phyloP scores from a whole-genome alignment of 2,329 filamentous ascomycete genomes.

The Venturia carpophila region DNA sequence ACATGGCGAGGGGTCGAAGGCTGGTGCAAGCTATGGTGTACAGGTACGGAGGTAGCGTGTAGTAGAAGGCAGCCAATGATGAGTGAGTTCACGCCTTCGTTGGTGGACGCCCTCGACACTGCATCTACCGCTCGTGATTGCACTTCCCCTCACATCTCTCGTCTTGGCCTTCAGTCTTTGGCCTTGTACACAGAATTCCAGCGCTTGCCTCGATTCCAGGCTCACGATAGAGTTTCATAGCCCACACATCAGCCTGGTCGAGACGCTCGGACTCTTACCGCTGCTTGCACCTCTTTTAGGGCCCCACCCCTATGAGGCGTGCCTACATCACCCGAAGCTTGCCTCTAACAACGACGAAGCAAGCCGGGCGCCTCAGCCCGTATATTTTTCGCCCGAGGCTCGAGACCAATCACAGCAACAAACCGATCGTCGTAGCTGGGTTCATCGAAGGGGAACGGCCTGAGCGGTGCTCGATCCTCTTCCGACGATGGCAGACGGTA shows the following conservation, averaged over 20 bases:
- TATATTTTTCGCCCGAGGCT: conserved; percentile 12
- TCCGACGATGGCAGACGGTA: conserved; percentile 16
- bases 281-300: background rate
- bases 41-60: no score
- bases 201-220: background rate
- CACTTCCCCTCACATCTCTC: background rate
- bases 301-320: background rate
- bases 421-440: conserved; percentile 10
- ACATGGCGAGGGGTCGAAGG: background rate
- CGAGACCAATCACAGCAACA: conserved; percentile 5
- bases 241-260: conserved; percentile 6
- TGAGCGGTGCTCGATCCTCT: conserved; percentile 14
- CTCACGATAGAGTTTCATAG: conserved; percentile 2
- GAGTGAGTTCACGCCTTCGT: background rate
- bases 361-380: conserved; percentile 1
- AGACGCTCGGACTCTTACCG: background rate
- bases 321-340: conserved; percentile 6
- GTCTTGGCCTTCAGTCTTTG: background rate
- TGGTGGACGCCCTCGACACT: background rate
- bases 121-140: background rate
- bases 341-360: conserved; percentile 4
- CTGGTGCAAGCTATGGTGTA: background rate
- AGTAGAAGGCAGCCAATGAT: conserved; percentile 1
- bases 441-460: conserved; percentile 12
- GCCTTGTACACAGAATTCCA: background rate